Base-by-base conservation (phyloP, 192 early-diverging fungal species). In the Entrophospora sp. region DNA sequence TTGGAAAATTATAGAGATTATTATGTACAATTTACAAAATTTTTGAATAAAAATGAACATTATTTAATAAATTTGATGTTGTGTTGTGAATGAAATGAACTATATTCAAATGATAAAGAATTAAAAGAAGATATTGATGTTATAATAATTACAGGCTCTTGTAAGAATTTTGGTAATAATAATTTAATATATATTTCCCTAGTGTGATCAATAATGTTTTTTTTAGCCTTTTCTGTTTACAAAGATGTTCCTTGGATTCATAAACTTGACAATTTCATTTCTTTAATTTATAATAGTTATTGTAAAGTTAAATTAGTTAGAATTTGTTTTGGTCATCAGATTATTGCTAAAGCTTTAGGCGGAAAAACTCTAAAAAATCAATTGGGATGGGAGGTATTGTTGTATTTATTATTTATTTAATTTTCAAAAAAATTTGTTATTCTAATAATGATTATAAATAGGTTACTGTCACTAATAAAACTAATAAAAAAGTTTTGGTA, bases 261-360 rank as follows among this genome's bases (percentile, higher is more conserved):
- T 31, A 69, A 77, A 7, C 69, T 89, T 7, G 70, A 80, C 22
- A 64, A 76, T 0, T 91, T 78, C 68, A 75, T 87, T n/a, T 56
- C 69, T 24, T 30, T 66, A 0, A 43, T 83, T 18, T 70, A 70
- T 32, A 37, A 73, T 20, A 36, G 73, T 18, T 66, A 72, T 6
- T 67, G 56, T 2, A 63, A 74, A 40, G 49, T 79, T 30, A 81
- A 77, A 63, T 53, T 89, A 10, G 46, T 92, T 53, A 88, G 89
- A 4, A 70, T 93, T 32, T 94, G 91, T 51, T 94, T 91, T 79
- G 91, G 91, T 12, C 91, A 94, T 56, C 91, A 94, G 70, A 78
- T 91, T 35, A 73, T 94, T 38, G 88, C 85, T 10, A 77, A 80
- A 36, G 89, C 89, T 1, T 68, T 76, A 49, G 86, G 85, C 13